phyloP scores from a whole-genome alignment of 139 green algal genomes.

The Edaphochlamys debaryana region DNA sequence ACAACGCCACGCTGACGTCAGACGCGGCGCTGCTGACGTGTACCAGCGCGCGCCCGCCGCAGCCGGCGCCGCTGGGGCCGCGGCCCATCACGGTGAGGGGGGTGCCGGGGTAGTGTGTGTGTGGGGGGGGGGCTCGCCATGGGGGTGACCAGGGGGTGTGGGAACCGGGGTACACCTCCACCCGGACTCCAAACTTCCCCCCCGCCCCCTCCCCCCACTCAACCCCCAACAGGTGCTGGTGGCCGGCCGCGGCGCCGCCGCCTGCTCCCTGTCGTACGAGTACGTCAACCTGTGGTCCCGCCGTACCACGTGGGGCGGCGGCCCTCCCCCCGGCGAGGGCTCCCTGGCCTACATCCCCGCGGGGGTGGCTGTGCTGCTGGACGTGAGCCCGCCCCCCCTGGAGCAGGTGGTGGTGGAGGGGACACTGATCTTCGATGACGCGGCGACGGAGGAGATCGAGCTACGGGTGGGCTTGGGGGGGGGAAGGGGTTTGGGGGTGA shows the following conservation, averaged over 20 bases:
- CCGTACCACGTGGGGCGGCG: conserved; percentile 69
- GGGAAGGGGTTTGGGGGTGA: background rate
- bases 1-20: background rate
- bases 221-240: too few species aligned
- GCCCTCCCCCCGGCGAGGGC: conserved; percentile 54
- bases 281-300: conserved; percentile 73
- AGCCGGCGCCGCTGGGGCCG: too few species aligned
- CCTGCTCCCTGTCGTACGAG: too few species aligned
- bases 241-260: too few species aligned
- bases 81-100: background rate
- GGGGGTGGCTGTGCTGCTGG: conserved; percentile 64
- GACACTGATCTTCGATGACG: conserved; percentile 64
- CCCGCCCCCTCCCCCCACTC: too few species aligned
- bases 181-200: too few species aligned
- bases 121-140: too few species aligned
- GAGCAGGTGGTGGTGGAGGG: conserved; percentile 64
- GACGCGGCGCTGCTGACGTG: background rate
- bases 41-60: too few species aligned
- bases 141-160: too few species aligned
- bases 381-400: conserved; percentile 64
- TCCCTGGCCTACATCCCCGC: conserved; percentile 57
- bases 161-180: too few species aligned
- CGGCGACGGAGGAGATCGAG: background rate
- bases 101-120: too few species aligned
- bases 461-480: background rate